Base-by-base conservation (phyloP, 805 yeast species). In the Sugiyamaella boreocaroliniensis region DNA sequence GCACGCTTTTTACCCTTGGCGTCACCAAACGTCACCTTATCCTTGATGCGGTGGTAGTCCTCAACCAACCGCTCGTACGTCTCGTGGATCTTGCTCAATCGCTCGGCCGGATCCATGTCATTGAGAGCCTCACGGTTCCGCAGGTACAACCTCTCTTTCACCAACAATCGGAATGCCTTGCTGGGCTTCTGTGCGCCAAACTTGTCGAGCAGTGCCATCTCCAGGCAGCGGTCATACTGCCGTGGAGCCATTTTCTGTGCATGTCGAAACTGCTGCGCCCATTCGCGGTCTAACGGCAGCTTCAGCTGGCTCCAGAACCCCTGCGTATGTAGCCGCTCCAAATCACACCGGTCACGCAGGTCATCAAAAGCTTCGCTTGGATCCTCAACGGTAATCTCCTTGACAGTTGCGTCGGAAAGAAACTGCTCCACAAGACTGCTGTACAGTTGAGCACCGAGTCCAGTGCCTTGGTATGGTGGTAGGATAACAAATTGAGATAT, bases 341-440 rank as follows among this genome's bases (percentile, higher is more conserved):
- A 72, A 63, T 93, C 98, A 57, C 82, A 77, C 32, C 92, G 73
- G 65, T 93, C 97, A 54, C 99, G 76, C 59, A 93, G 72, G 63
- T 87, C 95, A 64, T 93, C 99, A 69, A 93, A 92, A 37, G 81
- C 80, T 64, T 89, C 97, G 63, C 85, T 86, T 2, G 98, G 98
- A 66, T 93, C 99, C 66, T 93, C 98, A 3, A 93, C 89, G 0
- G 92, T 88, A 41, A 93, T 76, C 61, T 90, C 95, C 34, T 71
- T 68, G 20, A 89, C 80, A 1, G 63, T 55, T 0, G 65, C 62
- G 57, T 86, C 85, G 0, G 62, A 58, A 2, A 73, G 59, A 86
- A 95, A 89, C 45, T 66, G 56, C 1, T 75, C 71, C 51, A 78
- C 74, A 7, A 93, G 68, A 0, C 75, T 55, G 10, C 73, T 69